Base-by-base conservation (phyloP, 148 eudicot species). In the Mesembryanthemum crystallinum region DNA sequence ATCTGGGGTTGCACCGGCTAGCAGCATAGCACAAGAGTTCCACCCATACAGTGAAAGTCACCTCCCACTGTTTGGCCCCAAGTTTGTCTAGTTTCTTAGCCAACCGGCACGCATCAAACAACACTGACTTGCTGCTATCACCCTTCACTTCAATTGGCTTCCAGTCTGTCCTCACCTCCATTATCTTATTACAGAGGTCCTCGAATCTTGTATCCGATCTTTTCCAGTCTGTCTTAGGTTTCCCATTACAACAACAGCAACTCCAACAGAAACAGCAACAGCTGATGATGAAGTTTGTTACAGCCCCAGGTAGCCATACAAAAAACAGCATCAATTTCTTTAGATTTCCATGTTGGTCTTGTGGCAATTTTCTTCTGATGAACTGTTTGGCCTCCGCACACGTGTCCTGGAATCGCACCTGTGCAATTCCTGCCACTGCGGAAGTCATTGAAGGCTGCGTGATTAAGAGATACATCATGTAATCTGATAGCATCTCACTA, bases 391-490 rank as follows among this genome's bases (percentile, higher is more conserved):
- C 79, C 75, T 84, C 86, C 0, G 82, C 89, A 76, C 79, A 80
- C 0, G 87, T 80, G 58, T 87, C 87, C 4, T 78, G 62, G 60
- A 82, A 80, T 61, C 87, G 77, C 6, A 73, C 83, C 75, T 73
- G 79, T 17, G 81, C 88, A 25, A 83, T 81, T 10, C 86, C 85
- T 49, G 83, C 77, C 6, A 81, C 84, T 0, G 77, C 69, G 6
- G 83, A 68, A 73, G 85, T 72, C 79, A 85, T 74, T 14, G 71
- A 67, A 18, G 82, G 82, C 68, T 78, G 76, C 69, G 67, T 77
- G n/a, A 83, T 69, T 23, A 87, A 76, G 58, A 84, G 81, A 69
- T 82, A 82, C 49, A 82, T 7, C 88, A 82, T 85, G 69, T 85
- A 85, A 60, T 83, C 82, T 3, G 88, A 85, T 3, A 87, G n/a